Conservation (phyloP, 208 protist species). For the Cochliopodium minus region DNA sequence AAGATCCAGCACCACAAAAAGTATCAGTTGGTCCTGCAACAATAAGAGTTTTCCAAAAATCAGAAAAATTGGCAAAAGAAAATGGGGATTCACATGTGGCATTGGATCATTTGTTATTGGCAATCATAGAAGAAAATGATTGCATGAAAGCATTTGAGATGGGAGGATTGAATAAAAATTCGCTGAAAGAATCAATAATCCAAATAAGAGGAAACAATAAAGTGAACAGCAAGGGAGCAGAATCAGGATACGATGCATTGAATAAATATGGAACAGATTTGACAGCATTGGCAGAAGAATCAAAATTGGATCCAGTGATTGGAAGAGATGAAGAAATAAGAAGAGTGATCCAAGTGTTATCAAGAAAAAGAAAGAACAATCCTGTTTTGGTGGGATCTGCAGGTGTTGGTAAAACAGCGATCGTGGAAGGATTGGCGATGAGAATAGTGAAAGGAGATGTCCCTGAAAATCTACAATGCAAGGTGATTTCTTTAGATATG, state of each 20-base stretch:
- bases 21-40: neutral
- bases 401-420: slow-evolving; percentile 52
- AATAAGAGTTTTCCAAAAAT: neutral
- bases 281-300: slow-evolving; percentile 30
- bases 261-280: slow-evolving; percentile 57
- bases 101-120: slow-evolving; percentile 4
- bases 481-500: slow-evolving; percentile 7
- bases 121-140: neutral
- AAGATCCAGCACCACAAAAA: neutral
- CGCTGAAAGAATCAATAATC: slow-evolving; percentile 1
- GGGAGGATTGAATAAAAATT: neutral
- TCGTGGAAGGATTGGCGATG: slow-evolving; percentile 76
- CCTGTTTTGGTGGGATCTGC: slow-evolving; percentile 61
- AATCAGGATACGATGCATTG: slow-evolving; percentile 21
- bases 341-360: slow-evolving; percentile 39
- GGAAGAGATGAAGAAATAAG: slow-evolving; percentile 73
- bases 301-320: slow-evolving; percentile 65
- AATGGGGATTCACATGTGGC: neutral
- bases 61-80: slow-evolving; percentile 1
- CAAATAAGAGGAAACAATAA: neutral
- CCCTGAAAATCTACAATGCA: slow-evolving; percentile 44
- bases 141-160: neutral
- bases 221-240: neutral
- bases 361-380: slow-evolving; percentile 76
- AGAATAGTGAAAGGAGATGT: slow-evolving; percentile 75